Evolutionary conservation across 2,329 filamentous ascomycete species (phyloP).

Genomic region (Botryotinia globosa): DNA sequence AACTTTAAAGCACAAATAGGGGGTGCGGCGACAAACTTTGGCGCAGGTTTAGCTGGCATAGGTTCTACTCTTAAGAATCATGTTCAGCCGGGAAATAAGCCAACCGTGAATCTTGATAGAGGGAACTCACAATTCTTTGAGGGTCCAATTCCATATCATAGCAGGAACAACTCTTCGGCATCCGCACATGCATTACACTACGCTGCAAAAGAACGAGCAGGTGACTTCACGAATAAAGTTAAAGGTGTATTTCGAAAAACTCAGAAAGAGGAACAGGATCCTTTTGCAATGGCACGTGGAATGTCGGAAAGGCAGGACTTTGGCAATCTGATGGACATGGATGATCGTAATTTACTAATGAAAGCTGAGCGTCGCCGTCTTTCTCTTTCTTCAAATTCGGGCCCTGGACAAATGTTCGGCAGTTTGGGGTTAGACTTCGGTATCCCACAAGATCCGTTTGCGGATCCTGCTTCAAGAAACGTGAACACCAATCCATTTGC

Average conservation of each 20-base stretch:
- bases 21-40: slow-evolving; percentile 26
- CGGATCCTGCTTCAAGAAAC: slow-evolving; percentile 26
- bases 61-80: slow-evolving; percentile 34
- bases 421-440: slow-evolving; percentile 33
- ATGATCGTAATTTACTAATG: slow-evolving; percentile 33
- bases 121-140: slow-evolving; percentile 52
- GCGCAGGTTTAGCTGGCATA: slow-evolving; percentile 28
- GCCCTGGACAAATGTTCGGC: slow-evolving; percentile 29
- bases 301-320: slow-evolving; percentile 35
- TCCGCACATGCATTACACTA: slow-evolving; percentile 24
- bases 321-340: slow-evolving; percentile 34
- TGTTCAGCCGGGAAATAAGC: slow-evolving; percentile 36
- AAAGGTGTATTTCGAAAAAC: slow-evolving; percentile 42
- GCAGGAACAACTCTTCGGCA: slow-evolving; percentile 41
- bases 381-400: slow-evolving; percentile 25
- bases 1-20: slow-evolving; percentile 29
- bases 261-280: slow-evolving; percentile 40
- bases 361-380: slow-evolving; percentile 30
- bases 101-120: slow-evolving; percentile 50
- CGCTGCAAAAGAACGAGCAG: slow-evolving; percentile 41
- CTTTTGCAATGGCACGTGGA: slow-evolving; percentile 38
- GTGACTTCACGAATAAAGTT: slow-evolving; percentile 43
- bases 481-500: slow-evolving; percentile 21
- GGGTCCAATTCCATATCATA: slow-evolving; percentile 39
- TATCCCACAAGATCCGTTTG: slow-evolving; percentile 31